Conservation (phyloP, 352 stramenopile species). For the Pythium scleroteichum region DNA sequence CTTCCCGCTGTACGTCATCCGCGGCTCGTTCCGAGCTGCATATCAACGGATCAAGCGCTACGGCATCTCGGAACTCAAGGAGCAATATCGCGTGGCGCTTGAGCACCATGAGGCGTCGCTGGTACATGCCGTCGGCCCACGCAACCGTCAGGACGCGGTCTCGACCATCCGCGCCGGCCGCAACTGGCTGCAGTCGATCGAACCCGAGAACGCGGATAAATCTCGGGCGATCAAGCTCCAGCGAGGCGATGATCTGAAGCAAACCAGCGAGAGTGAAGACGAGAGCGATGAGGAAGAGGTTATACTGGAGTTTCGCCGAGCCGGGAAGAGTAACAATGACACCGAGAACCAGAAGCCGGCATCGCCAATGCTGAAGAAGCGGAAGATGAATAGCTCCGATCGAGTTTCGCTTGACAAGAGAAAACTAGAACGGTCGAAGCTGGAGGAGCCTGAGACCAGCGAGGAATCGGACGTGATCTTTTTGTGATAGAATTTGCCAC, state of each 20-base stretch:
- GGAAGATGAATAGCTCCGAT: background rate
- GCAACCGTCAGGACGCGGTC: conserved; percentile 18
- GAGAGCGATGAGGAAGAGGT: conserved; percentile 21
- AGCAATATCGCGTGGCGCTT: conserved; percentile 57
- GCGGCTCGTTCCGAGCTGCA: conserved; percentile 39
- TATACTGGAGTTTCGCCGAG: conserved; percentile 16
- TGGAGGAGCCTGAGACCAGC: background rate
- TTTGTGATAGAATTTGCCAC: conserved; percentile 7
- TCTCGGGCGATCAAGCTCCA: conserved; percentile 19
- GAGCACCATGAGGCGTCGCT: conserved; percentile 62
- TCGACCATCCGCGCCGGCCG: conserved; percentile 20
- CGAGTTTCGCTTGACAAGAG: no score
- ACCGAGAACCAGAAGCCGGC: background rate
- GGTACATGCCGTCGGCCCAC: conserved; percentile 30
- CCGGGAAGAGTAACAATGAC: background rate
- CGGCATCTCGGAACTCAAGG: conserved; percentile 41
- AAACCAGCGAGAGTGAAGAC: background rate
- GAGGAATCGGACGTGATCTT: conserved; percentile 9
- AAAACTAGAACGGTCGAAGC: no score
- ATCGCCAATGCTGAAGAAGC: background rate
- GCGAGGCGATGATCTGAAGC: background rate
- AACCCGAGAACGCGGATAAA: conserved; percentile 26
- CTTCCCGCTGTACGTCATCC: conserved; percentile 12
- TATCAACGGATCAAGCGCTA: conserved; percentile 41
- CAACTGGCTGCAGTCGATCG: conserved; percentile 29